A percentile compares a stretch with the other conserved stretches of the same genome.
These are phyloP conservation scores for Rhizophora apiculata DNA, from an alignment of 345 rosid genomes.

Conservation along the genomic window DNA sequence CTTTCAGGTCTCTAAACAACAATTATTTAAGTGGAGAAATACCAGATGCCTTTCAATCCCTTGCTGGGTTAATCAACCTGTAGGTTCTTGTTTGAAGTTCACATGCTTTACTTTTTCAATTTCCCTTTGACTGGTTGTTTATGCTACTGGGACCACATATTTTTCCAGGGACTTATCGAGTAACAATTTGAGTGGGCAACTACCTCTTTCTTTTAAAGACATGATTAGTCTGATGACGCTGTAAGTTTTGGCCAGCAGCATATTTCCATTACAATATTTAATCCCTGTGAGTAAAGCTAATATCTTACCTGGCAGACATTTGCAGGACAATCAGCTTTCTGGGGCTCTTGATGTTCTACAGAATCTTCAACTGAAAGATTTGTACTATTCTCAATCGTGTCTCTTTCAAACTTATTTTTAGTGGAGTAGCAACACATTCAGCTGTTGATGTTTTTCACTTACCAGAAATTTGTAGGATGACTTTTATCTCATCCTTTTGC, in stretches of 20 bases:
- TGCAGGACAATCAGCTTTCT: slow-evolving; percentile 85
- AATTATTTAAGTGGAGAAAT: slow-evolving; percentile 81
- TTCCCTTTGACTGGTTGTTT: slow-evolving; percentile 11
- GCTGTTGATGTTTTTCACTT: neutral
- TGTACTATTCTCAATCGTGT: slow-evolving; percentile 50
- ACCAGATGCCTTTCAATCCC: slow-evolving; percentile 73
- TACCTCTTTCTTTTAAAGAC: slow-evolving; percentile 73
- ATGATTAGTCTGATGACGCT: slow-evolving; percentile 62
- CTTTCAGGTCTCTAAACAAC: slow-evolving; percentile 73
- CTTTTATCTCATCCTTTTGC: slow-evolving; percentile 6
- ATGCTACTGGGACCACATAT: slow-evolving; percentile 22
- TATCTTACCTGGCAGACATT: slow-evolving; percentile 54
- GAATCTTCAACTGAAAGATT: slow-evolving; percentile 75
- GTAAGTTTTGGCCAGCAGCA: slow-evolving; percentile 40
- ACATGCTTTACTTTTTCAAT: neutral
- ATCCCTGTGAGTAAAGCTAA: slow-evolving; percentile 25
- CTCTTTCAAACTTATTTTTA: slow-evolving; percentile 7
- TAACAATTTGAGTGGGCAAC: slow-evolving; percentile 78
- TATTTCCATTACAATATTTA: neutral
- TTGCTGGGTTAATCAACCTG: slow-evolving; percentile 76
- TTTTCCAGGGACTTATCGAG: slow-evolving; percentile 70
- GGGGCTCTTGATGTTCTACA: slow-evolving; percentile 84
- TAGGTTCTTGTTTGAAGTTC: slow-evolving; percentile 36
- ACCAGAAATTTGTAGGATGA: slow-evolving; percentile 7
- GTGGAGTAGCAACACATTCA: neutral